Conservation (phyloP, 352 stramenopile genomes). For the Blastocystis hominis region DNA sequence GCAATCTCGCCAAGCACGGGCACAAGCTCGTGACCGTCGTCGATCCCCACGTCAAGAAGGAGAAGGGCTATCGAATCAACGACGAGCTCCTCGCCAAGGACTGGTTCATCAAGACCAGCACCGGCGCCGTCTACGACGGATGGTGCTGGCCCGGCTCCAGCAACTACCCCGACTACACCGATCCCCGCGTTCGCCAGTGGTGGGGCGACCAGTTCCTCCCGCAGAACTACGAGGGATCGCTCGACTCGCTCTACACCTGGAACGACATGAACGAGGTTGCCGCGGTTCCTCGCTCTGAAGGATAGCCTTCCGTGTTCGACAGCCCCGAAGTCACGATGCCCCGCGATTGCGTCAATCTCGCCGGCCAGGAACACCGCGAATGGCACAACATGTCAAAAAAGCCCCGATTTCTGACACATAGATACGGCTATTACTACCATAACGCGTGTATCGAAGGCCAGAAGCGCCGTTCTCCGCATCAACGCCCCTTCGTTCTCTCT, state of each 20-base stretch:
- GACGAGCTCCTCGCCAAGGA: neutral
- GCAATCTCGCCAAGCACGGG: conserved; percentile 75
- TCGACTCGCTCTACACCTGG: conserved; percentile 87
- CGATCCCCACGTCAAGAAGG: conserved; percentile 95
- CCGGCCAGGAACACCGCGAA: conserved; percentile 88
- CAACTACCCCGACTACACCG: conserved; percentile 95
- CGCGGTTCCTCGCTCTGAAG: neutral
- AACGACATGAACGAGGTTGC: conserved; percentile 97
- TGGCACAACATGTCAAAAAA: conserved; percentile 91
- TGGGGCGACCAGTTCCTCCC: conserved; percentile 89
- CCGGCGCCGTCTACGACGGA: conserved; percentile 87
- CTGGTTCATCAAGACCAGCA: conserved; percentile 69
- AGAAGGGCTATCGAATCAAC: conserved; percentile 82
- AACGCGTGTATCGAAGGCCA: conserved; percentile 84
- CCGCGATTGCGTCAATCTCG: conserved; percentile 81
- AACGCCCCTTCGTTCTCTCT: conserved; percentile 91
- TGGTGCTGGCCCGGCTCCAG: conserved; percentile 97
- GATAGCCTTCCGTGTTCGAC: conserved; percentile 89
- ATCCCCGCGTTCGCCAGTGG: conserved; percentile 79
- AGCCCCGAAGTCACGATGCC: conserved; percentile 95
- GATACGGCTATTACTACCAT: conserved; percentile 90
- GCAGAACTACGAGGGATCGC: conserved; percentile 82
- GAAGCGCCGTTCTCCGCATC: conserved; percentile 59
- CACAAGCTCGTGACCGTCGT: conserved; percentile 97
- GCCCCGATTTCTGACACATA: neutral